Evolutionary conservation across 148 eudicot species (phyloP).

Genomic region (Chenopodium suecicum): DNA sequence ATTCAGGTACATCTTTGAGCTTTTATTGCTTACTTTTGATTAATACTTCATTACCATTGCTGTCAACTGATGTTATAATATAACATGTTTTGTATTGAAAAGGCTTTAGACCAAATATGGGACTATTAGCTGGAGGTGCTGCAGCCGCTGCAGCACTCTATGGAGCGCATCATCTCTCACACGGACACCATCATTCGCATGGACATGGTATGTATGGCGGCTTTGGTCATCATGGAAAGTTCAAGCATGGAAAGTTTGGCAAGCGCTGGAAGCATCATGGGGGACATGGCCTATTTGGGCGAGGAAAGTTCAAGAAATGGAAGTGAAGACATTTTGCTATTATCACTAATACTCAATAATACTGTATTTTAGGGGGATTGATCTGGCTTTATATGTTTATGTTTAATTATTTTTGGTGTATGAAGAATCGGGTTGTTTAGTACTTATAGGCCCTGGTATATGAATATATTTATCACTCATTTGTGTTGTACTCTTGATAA

Average conservation of each 20-base stretch:
- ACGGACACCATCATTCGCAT: slow-evolving; percentile 40
- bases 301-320: slow-evolving; percentile 6
- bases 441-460: neutral
- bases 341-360: neutral
- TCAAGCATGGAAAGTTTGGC: slow-evolving; percentile 26
- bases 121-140: slow-evolving; percentile 63
- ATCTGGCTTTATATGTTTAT: neutral
- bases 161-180: slow-evolving; percentile 50
- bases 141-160: slow-evolving; percentile 57
- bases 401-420: neutral
- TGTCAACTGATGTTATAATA: neutral
- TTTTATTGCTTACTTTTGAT: neutral
- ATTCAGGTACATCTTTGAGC: slow-evolving; percentile 37
- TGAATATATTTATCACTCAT: neutral
- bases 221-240: slow-evolving; percentile 32
- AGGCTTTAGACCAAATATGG: slow-evolving; percentile 36
- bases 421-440: neutral
- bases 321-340: slow-evolving; percentile 3
- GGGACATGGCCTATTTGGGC: slow-evolving; percentile 1
- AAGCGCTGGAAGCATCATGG: slow-evolving; percentile 18
- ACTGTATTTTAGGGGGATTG: neutral
- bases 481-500: neutral
- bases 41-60: no score
- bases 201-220: slow-evolving; percentile 36
- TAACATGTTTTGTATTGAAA: neutral